Conservation (phyloP, 2,329 filamentous ascomycete species). For the Blastomyces percursus region DNA sequence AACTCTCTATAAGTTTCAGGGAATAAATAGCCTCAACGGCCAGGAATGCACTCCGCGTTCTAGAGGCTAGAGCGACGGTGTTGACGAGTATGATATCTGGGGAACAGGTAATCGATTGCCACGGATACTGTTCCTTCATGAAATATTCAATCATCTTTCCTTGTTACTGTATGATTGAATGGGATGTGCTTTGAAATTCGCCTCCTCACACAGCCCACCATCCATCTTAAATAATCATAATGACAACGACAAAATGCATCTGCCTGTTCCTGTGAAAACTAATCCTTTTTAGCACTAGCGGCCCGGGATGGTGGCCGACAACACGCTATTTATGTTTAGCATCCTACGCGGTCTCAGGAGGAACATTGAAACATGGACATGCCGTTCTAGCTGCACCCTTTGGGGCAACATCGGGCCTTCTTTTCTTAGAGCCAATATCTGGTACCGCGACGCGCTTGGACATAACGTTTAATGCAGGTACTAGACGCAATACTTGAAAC, state of each 20-base stretch:
- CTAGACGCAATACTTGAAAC: neutral
- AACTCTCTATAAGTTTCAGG: neutral
- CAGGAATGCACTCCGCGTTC: neutral
- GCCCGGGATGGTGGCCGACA: neutral
- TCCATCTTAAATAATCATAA: neutral
- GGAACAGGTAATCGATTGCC: neutral
- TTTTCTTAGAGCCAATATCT: neutral
- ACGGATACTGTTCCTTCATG: neutral
- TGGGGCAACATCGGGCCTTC: neutral
- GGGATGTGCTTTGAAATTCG: neutral
- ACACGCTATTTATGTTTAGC: neutral
- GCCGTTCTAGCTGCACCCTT: neutral
- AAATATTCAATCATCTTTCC: neutral
- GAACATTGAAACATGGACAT: neutral
- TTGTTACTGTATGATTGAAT: neutral
- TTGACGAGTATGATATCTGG: neutral
- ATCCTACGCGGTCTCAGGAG: neutral
- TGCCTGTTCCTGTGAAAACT: neutral
- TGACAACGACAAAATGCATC: neutral
- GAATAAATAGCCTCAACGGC: neutral
- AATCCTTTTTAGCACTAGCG: neutral
- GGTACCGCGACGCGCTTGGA: neutral
- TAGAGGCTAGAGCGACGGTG: neutral
- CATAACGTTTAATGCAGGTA: neutral
- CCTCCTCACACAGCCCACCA: neutral